phyloP scores from a whole-genome alignment of 1,284 basidiomycete species.

The Sanghuangporus baumii region DNA sequence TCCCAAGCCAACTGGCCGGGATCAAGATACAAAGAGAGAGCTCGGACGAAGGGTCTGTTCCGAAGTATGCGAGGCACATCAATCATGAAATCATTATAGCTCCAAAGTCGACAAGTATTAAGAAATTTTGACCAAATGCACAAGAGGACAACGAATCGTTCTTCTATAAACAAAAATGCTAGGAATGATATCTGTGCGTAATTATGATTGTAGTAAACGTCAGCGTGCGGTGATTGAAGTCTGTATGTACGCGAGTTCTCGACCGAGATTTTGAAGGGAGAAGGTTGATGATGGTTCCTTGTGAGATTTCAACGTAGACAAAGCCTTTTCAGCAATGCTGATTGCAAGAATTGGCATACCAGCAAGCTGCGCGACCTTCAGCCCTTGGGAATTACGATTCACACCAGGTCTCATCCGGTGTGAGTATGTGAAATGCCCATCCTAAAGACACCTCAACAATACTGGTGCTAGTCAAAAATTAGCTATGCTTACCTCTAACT shows the following conservation, averaged over 20 bases:
- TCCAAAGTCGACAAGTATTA: background rate
- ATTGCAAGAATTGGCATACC: slow-evolving; percentile 73
- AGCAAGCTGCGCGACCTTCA: slow-evolving; percentile 87
- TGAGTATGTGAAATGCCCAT: slow-evolving; percentile 76
- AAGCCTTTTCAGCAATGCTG: slow-evolving; percentile 47
- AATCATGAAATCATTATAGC: background rate
- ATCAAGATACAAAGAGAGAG: background rate
- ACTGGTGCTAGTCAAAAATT: background rate
- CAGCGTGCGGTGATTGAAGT: background rate
- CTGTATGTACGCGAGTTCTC: slow-evolving; percentile 5
- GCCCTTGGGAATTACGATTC: slow-evolving; percentile 87
- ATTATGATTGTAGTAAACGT: background rate
- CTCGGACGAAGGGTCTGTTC: background rate
- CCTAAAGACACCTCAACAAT: slow-evolving; percentile 35
- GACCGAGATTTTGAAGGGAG: slow-evolving; percentile 22
- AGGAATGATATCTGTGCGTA: too few relatives aligned
- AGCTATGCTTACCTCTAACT: slow-evolving; percentile 51
- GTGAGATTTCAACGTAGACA: slow-evolving; percentile 34
- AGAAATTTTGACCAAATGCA: too few relatives aligned
- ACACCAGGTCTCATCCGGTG: slow-evolving; percentile 80
- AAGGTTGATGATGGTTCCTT: slow-evolving; percentile 21
- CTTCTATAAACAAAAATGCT: too few relatives aligned
- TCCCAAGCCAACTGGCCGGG: slow-evolving; percentile 3
- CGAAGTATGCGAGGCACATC: background rate
- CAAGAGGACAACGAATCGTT: too few relatives aligned